Evolutionary conservation across 352 stramenopile species (phyloP), one percentile per base, ranked within the genome.

Genomic region (Phytophthora fragariae): DNA sequence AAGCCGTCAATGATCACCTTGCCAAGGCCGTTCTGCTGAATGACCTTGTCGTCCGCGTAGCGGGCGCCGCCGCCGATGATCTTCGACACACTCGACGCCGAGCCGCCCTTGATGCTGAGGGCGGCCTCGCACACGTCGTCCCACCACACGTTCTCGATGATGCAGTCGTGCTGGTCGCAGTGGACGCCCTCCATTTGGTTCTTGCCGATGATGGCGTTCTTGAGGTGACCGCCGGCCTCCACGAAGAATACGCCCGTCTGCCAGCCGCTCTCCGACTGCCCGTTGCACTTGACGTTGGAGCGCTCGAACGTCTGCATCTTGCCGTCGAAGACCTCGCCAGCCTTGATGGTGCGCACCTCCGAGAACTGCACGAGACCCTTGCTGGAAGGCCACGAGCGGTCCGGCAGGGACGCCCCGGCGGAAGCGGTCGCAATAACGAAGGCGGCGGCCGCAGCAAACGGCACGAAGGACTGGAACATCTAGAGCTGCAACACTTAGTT

Each of bases 1-100:
- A 59, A 44, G 54, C 54, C 54, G 15, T 59, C 19, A 27, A 59
- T 59, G 14, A 44, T 46, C 29, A 59, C 54, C 27, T 33, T 59
- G 54, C 54, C 54, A 17, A 44, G 39, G 31, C 54, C 54, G 54
- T 59, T 59, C 29, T 59, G 54, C 54, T 47, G 54, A 6, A 78
- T 49, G 39, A 68, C 58, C 66, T 85, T 85, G 79, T 85, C 77
- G 31, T 75, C 65, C 27, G 73, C 77, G 21, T 72, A 65, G 27
- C 71, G 68, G 2, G 77, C 73, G 49, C 77, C 74, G 15, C 77
- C 71, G 31, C 73, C 76, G 10, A 71, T 63, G n/a, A 78, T 57
- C 29, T 56, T 70, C 44, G 66, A 60, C 15, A 78, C 53, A 19
- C 62, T 75, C 17, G 56, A 57, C 5, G 68, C 24, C 3, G 37